phyloP scores from a whole-genome alignment of 1,284 basidiomycete species.

The Ustilago tritici region DNA sequence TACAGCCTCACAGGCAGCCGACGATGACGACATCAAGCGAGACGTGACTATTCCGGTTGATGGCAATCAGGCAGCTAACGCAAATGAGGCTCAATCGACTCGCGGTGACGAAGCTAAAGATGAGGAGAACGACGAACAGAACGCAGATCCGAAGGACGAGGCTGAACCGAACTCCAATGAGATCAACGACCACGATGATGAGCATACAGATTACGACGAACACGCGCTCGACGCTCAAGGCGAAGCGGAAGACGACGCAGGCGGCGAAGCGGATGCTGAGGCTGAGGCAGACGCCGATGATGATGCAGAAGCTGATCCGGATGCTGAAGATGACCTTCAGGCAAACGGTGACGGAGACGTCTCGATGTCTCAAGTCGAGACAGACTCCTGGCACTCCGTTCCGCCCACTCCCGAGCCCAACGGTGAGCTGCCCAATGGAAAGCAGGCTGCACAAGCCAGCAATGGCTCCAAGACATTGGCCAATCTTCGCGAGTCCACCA shows the following conservation, averaged over 20 bases:
- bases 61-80: background rate
- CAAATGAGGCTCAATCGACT: background rate
- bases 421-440: constrained; percentile 7
- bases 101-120: background rate
- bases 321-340: constrained; percentile 2
- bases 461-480: constrained; percentile 13
- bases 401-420: constrained; percentile 23
- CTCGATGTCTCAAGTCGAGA: constrained; percentile 16
- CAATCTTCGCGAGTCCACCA: constrained; percentile 33
- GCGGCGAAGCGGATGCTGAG: constrained; percentile 11
- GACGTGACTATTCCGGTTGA: background rate
- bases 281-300: constrained; percentile 10
- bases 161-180: background rate
- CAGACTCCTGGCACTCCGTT: constrained; percentile 18
- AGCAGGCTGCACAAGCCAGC: constrained; percentile 10
- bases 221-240: constrained; percentile 1
- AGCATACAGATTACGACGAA: constrained; percentile 16
- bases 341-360: constrained; percentile 11
- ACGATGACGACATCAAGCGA: background rate
- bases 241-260: constrained; percentile 21
- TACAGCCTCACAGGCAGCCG: background rate
- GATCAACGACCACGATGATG: constrained; percentile 1
- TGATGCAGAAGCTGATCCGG: constrained; percentile 2
- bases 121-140: constrained; percentile 5
- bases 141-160: constrained; percentile 1